Percentiles rank a stretch among this genome's conserved stretches.
These are phyloP conservation scores for Mortierella sp. DNA, from an alignment of 371 early-diverging fungal genomes.

Conservation along the genomic window DNA sequence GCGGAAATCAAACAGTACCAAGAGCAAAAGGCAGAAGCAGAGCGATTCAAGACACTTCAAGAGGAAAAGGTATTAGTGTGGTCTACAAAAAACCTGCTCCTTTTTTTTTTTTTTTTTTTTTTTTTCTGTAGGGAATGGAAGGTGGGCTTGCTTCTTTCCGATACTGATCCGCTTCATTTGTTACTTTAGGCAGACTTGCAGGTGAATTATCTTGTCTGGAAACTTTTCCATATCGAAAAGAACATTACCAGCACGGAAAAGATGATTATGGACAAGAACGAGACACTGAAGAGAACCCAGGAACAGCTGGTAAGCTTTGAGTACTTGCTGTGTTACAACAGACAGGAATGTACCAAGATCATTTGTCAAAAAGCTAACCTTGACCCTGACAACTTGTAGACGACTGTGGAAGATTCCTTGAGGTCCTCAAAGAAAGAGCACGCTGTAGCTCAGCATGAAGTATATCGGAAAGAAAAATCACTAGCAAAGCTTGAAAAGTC, in stretches of 20 bases:
- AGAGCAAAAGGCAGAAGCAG: conserved; percentile 92
- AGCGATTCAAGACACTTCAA: conserved; percentile 78
- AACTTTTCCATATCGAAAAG: conserved; percentile 85
- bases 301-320: conserved; percentile 53
- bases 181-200: conserved; percentile 52
- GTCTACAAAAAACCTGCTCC: neutral
- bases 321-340: neutral
- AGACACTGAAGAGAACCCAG: conserved; percentile 41
- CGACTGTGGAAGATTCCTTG: conserved; percentile 61
- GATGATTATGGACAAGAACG: conserved; percentile 54
- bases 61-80: conserved; percentile 59
- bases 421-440: conserved; percentile 75
- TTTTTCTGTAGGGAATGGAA: neutral
- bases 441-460: conserved; percentile 81
- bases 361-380: neutral
- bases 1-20: conserved; percentile 91
- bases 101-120: neutral
- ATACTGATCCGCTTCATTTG: neutral
- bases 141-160: neutral
- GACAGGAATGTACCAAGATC: neutral
- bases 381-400: conserved; percentile 33
- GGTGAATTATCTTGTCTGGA: conserved; percentile 84
- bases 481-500: conserved; percentile 74
- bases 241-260: conserved; percentile 63
- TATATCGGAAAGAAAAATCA: conserved; percentile 73